Base-by-base conservation (phyloP, 805 yeast species). In the Zygotorulaspora chibaensis region DNA sequence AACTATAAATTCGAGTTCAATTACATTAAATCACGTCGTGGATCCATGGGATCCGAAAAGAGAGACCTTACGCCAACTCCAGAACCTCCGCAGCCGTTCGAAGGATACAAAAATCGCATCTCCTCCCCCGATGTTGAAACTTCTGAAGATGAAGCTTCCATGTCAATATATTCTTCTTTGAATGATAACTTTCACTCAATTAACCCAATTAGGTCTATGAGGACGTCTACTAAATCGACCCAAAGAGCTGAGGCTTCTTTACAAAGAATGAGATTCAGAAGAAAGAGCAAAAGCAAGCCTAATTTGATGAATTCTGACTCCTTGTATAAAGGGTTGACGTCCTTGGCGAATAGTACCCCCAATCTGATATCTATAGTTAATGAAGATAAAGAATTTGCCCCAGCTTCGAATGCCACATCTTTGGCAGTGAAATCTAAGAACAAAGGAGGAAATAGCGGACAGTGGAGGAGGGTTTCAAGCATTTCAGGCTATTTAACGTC, bases 241-340 rank as follows among this genome's bases (percentile, higher is more conserved):
- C 85, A 79, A 52, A 67, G 86, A 52, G 86, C 87, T 0, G 81
- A 80, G 55, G 85, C 86, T 0, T 80, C 86, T 0, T 57, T 81
- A 15, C 71, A 76, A 45, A 67, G 87, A 61, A 81, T 81, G 73
- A 71, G 75, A 47, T 76, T 77, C 35, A 69, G 86, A 47, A 65
- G 86, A 43, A 74, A 74, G 59, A 75, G 80, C 48, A 77, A 74
- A 54, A 69, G 71, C 48, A 72, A 57, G 49, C 59, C 68, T 20
- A 65, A 66, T 30, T 61, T 61, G 13, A 54, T 61, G 25, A 65
- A 58, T 25, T 58, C 69, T 9, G 50, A 53, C 2, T 47, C 58
- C 7, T 16, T 53, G 1, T 53, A 55, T 29, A 55, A 51, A 37
- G 59, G 53, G 10, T 45, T 61, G 27, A 55, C 45, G 33, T 40